Evolutionary conservation across 1,284 basidiomycete genomes (phyloP), one percentile per base, ranked within the genome.

Genomic region (Vanrija humicola): DNA sequence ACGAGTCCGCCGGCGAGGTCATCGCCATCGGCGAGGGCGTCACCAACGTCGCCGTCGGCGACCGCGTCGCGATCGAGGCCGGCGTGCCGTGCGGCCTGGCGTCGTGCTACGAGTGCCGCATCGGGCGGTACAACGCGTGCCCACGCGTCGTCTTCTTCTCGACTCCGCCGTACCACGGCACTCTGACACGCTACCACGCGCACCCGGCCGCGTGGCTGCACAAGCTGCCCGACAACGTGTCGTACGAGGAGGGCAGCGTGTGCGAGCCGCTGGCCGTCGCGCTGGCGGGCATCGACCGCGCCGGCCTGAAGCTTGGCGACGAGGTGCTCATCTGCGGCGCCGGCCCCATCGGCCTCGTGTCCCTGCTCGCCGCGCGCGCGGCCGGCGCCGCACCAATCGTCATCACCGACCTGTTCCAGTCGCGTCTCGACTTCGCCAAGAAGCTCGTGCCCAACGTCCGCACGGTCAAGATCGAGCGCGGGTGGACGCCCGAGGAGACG

Each of bases 191-290:
- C 55, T 81, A 73, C 67, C 80, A 81, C 68, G 67, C 75, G 19
- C 81, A 82, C 60, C 80, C 80, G 0, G 79, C 79, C 0, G 69
- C 70, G 9, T 82, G 80, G 80, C 64, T 81, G 5, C 81, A 82
- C 71, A 75, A 74, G 55, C 66, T 81, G 6, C 80, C 81, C 1
- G 73, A 78, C 53, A 71, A 66, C 54, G 66, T 80, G n/a, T 69
- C 68, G 5, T 80, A 61, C 63, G 80, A 81, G 52, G 80, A 82
- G 57, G 81, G 80, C 21, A 75, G 79, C 0, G 65, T 81, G 6
- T 76, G 79, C 59, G 80, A 81, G 62, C 81, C 81, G 0, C 69
- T 82, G 8, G 68, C 73, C 0, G 81, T 82, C 5, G 79, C 79
- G 3, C 62, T 82, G 16, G 80, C 79, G 6, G 81, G 79, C 0